These are phyloP conservation scores for Theileria sp. DNA, from an alignment of 169 alveolate genomes.

Conservation along the genomic window DNA sequence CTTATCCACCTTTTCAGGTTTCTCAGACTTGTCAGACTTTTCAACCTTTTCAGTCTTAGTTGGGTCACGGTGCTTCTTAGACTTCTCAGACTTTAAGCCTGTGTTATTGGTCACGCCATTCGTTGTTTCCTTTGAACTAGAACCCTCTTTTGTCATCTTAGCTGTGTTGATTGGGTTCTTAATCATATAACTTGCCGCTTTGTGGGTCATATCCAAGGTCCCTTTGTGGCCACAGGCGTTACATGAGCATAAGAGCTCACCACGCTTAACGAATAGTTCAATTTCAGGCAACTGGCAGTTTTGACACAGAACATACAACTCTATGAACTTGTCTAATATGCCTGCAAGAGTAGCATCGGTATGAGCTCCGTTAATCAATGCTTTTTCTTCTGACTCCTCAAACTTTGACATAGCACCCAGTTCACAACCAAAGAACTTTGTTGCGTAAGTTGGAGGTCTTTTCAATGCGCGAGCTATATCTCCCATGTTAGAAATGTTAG, in stretches of 20 bases:
- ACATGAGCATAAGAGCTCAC: conserved; percentile 86
- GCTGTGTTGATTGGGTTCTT: conserved; percentile 84
- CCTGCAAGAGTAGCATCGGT: conserved; percentile 87
- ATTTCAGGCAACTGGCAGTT: conserved; percentile 98
- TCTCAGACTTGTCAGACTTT: conserved; percentile 48
- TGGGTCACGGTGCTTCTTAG: conserved; percentile 19
- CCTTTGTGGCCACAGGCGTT: conserved; percentile 97
- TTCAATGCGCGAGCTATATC: conserved; percentile 94
- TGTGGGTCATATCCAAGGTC: conserved; percentile 92
- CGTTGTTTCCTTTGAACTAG: conserved; percentile 42
- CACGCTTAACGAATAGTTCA: conserved; percentile 88
- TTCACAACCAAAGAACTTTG: conserved; percentile 92
- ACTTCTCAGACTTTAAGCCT: not conserved
- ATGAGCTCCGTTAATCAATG: conserved; percentile 94
- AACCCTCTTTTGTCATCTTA: conserved; percentile 41
- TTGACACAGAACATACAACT: conserved; percentile 95
- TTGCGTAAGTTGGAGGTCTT: conserved; percentile 89
- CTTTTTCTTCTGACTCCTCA: conserved; percentile 90
- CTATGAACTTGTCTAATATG: conserved; percentile 95
- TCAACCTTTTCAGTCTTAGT: conserved; percentile 11
- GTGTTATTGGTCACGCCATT: conserved; percentile 18
- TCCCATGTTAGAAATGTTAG: conserved; percentile 94
- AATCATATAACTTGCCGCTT: conserved; percentile 91
- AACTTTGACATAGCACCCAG: conserved; percentile 94
- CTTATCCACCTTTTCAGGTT: conserved; percentile 29